Evolutionary conservation across 2,329 filamentous ascomycete species (phyloP).

Genomic region (Exophiala sp.): DNA sequence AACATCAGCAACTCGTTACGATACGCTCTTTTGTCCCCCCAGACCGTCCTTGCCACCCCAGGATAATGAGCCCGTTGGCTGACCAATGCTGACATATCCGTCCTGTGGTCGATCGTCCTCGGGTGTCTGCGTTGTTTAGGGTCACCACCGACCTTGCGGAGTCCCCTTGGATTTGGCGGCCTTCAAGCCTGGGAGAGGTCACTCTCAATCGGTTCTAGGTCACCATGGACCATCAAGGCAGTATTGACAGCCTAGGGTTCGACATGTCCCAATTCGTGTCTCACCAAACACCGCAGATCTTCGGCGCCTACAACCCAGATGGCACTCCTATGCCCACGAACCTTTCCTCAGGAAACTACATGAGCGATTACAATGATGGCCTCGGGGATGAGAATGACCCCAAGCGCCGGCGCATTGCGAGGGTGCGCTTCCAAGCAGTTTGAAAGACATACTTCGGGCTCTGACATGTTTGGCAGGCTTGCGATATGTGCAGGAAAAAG

Average conservation of each 20-base stretch:
- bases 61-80: conserved; percentile 14
- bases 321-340: conserved; percentile 53
- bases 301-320: conserved; percentile 57
- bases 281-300: conserved; percentile 62
- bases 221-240: conserved; percentile 23
- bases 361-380: conserved; percentile 42
- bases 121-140: conserved; percentile 4
- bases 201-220: neutral
- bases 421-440: conserved; percentile 53
- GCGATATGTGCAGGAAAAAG: conserved; percentile 92
- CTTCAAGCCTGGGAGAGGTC: neutral
- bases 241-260: conserved; percentile 37
- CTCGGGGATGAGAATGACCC: conserved; percentile 64
- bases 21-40: neutral
- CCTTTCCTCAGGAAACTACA: conserved; percentile 35
- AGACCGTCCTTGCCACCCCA: neutral
- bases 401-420: conserved; percentile 81
- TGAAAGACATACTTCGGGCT: conserved; percentile 7
- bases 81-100: conserved; percentile 6
- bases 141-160: conserved; percentile 1
- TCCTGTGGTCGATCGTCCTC: neutral
- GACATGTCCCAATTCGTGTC: conserved; percentile 52
- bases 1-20: neutral
- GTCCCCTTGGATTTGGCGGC: neutral
- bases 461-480: conserved; percentile 54